phyloP scores from a whole-genome alignment of 2,329 filamentous ascomycete species.

The Diplodia mutila region DNA sequence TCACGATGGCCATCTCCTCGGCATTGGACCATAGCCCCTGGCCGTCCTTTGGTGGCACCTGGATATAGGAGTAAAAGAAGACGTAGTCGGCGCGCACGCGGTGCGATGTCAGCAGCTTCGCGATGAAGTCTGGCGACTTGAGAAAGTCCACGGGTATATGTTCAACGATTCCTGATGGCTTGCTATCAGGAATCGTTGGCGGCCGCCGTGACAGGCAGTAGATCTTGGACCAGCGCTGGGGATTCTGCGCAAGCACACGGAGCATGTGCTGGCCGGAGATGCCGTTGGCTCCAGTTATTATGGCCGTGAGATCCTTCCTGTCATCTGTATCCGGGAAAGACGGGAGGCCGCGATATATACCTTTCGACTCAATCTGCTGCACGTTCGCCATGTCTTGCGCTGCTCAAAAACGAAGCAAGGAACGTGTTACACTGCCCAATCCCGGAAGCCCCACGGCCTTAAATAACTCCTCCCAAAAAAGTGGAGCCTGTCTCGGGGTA shows the following conservation, averaged over 20 bases:
- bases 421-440: too few species aligned
- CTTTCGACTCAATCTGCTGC: conserved; percentile 35
- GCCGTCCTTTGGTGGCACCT: conserved; percentile 52
- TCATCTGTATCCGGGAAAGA: conserved; percentile 43
- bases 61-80: conserved; percentile 62
- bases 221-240: conserved; percentile 57
- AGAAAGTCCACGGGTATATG: conserved; percentile 50
- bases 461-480: background rate
- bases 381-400: background rate
- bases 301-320: conserved; percentile 52
- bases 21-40: conserved; percentile 54
- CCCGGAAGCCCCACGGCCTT: background rate
- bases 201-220: conserved; percentile 55
- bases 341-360: conserved; percentile 57
- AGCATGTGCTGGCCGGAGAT: conserved; percentile 59
- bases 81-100: conserved; percentile 48
- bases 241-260: conserved; percentile 51
- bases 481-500: background rate
- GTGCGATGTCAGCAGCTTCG: conserved; percentile 38
- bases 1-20: conserved; percentile 55
- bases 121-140: conserved; percentile 43
- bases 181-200: conserved; percentile 43
- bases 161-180: conserved; percentile 47
- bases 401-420: background rate
- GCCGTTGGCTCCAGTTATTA: conserved; percentile 59